These are phyloP conservation scores for Lenzites betulinus DNA, from an alignment of 768 basidiomycete genomes.

Conservation along the genomic window DNA sequence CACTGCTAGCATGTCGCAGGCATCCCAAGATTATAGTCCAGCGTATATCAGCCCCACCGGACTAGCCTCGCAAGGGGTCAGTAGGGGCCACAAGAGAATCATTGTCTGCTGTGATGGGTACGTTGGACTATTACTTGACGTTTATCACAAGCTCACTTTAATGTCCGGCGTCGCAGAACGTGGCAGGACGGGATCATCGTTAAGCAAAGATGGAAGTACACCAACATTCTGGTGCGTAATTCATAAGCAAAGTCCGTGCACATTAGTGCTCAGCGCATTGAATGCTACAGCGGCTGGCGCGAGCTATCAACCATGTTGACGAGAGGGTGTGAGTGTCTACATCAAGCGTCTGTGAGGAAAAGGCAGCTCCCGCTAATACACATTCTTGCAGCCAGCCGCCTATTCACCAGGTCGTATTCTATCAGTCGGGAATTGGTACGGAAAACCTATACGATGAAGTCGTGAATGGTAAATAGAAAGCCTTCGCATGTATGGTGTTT, in stretches of 20 bases:
- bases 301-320: slow-evolving; percentile 35
- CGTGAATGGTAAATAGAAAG: slow-evolving; percentile 49
- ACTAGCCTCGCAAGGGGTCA: neutral
- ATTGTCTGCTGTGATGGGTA: slow-evolving; percentile 79
- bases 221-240: slow-evolving; percentile 32
- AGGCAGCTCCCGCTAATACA: no score
- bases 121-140: slow-evolving; percentile 21
- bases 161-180: slow-evolving; percentile 45
- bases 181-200: slow-evolving; percentile 62
- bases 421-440: slow-evolving; percentile 49
- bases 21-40: neutral
- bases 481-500: neutral
- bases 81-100: slow-evolving; percentile 53
- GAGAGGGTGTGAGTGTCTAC: slow-evolving; percentile 28
- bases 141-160: neutral
- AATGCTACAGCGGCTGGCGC: slow-evolving; percentile 30
- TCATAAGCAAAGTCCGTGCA: neutral
- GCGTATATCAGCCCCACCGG: neutral
- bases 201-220: slow-evolving; percentile 34
- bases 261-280: neutral
- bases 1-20: neutral
- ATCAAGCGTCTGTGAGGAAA: neutral
- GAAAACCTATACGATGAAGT: slow-evolving; percentile 58
- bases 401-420: slow-evolving; percentile 36
- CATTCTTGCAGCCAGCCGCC: slow-evolving; percentile 23